phyloP scores from a whole-genome alignment of 192 early-diverging fungal genomes.

The Linnemannia zychae region DNA sequence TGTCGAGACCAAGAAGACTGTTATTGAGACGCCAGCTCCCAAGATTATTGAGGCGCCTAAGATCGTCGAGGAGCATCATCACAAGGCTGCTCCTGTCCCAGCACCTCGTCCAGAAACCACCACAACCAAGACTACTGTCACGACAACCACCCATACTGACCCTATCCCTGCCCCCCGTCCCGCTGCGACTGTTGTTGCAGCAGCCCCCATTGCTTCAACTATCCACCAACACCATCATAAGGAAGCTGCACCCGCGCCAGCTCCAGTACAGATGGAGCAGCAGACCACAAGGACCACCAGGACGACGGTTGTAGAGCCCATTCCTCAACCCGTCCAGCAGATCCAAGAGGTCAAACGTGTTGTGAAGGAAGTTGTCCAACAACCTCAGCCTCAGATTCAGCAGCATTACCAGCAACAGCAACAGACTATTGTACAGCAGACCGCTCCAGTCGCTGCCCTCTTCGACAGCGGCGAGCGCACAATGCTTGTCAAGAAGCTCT shows the following conservation, averaged over 20 bases:
- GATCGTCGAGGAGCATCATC: neutral
- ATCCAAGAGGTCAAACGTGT: neutral
- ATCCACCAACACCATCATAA: neutral
- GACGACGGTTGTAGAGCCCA: neutral
- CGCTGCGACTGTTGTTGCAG: neutral
- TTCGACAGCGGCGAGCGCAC: slow-evolving; percentile 4
- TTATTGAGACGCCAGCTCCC: neutral
- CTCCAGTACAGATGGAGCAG: neutral
- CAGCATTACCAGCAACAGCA: neutral
- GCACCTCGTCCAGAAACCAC: neutral
- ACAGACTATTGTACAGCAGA: neutral
- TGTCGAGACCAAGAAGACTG: neutral
- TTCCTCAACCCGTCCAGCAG: neutral
- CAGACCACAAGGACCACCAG: neutral
- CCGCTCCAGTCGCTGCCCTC: neutral
- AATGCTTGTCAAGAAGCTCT: slow-evolving; percentile 25
- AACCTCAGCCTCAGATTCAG: neutral
- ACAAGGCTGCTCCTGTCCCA: neutral
- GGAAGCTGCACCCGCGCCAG: neutral
- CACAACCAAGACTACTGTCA: neutral
- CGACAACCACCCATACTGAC: neutral
- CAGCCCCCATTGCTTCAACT: neutral
- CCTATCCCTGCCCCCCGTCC: neutral
- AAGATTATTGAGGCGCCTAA: neutral
- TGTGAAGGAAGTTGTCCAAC: neutral